These are phyloP conservation scores for Boletus tomentosulus DNA, from an alignment of 768 basidiomycete genomes.

Conservation along the genomic window DNA sequence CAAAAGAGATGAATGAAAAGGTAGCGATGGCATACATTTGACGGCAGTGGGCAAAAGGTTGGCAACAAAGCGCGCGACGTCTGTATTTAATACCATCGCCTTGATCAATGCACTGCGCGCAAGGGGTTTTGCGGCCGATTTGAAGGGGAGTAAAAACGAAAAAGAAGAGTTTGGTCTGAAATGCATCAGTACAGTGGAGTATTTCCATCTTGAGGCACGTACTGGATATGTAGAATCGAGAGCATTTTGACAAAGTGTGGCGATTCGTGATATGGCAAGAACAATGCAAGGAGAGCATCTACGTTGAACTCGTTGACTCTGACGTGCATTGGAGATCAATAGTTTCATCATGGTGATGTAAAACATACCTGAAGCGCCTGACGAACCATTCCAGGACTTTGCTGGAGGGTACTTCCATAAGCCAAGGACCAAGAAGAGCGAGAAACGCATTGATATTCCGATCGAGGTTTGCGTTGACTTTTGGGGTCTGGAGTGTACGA, in stretches of 20 bases:
- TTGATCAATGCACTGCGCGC: constrained; percentile 68
- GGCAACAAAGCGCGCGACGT: constrained; percentile 69
- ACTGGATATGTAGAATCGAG: constrained; percentile 78
- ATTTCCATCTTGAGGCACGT: constrained; percentile 17
- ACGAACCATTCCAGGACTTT: constrained; percentile 95
- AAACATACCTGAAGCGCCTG: constrained; percentile 75
- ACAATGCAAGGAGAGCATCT: constrained; percentile 67
- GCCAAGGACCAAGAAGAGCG: constrained; percentile 68
- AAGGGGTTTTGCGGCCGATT: constrained; percentile 72
- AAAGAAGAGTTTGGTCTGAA: constrained; percentile 57
- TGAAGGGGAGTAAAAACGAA: constrained; percentile 69
- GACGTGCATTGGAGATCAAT: background rate
- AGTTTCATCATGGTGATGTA: background rate
- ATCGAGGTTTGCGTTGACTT: constrained; percentile 64
- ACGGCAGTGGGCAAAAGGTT: constrained; percentile 58
- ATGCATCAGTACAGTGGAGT: constrained; percentile 1
- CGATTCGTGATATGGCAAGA: constrained; percentile 93
- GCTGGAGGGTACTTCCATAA: constrained; percentile 75
- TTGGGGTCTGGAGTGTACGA: constrained; percentile 66
- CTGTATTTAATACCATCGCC: constrained; percentile 68
- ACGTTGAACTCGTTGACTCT: constrained; percentile 96
- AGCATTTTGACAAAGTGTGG: constrained; percentile 93
- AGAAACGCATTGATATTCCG: constrained; percentile 57
- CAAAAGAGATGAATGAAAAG: background rate
- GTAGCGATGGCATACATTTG: constrained; percentile 31